phyloP scores from a whole-genome alignment of 495 filamentous ascomycete genomes.

The Daldinia vernicosa region DNA sequence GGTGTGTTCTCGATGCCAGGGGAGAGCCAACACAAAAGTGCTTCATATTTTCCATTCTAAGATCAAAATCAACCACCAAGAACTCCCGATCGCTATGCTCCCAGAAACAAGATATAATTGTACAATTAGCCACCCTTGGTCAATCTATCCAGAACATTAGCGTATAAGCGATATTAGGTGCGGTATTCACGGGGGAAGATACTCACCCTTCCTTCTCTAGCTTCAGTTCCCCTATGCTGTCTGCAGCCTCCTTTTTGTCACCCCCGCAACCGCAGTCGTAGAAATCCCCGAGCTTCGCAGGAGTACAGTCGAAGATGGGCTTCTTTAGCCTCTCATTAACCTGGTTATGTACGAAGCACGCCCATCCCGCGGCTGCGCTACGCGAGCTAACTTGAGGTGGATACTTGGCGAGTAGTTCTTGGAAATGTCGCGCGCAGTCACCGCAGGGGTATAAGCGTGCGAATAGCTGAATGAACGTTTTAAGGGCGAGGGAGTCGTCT shows the following conservation, averaged over 20 bases:
- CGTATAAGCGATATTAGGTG: not conserved
- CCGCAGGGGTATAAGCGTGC: conserved; percentile 93
- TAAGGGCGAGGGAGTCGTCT: conserved; percentile 84
- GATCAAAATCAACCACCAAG: not conserved
- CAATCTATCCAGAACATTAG: conserved; percentile 24
- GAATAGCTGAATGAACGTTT: conserved; percentile 88
- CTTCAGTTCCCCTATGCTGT: conserved; percentile 37
- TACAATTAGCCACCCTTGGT: conserved; percentile 31
- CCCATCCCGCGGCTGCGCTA: conserved; percentile 87
- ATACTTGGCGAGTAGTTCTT: conserved; percentile 77
- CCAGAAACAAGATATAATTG: not conserved
- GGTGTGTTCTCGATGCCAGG: not conserved
- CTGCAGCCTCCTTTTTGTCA: conserved; percentile 58
- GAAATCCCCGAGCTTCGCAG: conserved; percentile 79
- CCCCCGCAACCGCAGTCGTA: conserved; percentile 97
- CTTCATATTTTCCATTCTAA: conserved; percentile 3
- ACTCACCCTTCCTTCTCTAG: conserved; percentile 55
- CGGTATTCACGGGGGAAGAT: not conserved
- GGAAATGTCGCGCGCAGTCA: conserved; percentile 94
- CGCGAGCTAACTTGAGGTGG: conserved; percentile 92
- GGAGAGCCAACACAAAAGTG: not conserved
- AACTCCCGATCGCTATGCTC: conserved; percentile 35
- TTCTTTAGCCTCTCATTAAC: conserved; percentile 91
- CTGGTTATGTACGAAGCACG: conserved; percentile 92
- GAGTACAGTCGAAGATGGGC: conserved; percentile 79